Conservation (phyloP, 352 stramenopile genomes). For the Phytopythium cucurbitacearum region DNA sequence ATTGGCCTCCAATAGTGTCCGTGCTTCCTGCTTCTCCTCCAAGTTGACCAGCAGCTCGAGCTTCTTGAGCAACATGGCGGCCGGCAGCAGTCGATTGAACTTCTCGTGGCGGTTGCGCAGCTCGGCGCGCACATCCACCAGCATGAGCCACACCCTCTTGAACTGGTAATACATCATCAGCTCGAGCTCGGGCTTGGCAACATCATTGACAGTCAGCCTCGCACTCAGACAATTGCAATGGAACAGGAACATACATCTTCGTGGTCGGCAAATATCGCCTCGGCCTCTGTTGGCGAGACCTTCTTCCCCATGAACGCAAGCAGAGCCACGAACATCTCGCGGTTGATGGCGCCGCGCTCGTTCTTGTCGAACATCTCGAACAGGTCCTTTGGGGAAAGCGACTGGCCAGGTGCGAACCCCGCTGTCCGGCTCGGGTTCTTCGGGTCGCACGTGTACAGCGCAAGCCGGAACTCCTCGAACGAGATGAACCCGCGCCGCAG, state of each 20-base stretch:
- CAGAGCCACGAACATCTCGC: conserved; percentile 59
- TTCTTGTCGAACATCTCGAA: conserved; percentile 82
- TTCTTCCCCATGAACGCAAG: conserved; percentile 66
- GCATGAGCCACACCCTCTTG: conserved; percentile 62
- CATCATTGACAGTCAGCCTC: conserved; percentile 3
- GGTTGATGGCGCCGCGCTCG: conserved; percentile 62
- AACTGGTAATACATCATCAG: conserved; percentile 71
- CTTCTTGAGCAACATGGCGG: conserved; percentile 49
- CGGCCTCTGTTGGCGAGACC: conserved; percentile 55
- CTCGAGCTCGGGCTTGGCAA: conserved; percentile 44
- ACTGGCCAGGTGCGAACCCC: conserved; percentile 65
- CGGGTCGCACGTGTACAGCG: conserved; percentile 76
- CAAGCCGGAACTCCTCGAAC: conserved; percentile 78
- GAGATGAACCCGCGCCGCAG: conserved; percentile 58
- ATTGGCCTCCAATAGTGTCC: conserved; percentile 47
- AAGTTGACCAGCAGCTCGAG: conserved; percentile 54
- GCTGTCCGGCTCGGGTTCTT: conserved; percentile 66
- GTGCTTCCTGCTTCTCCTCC: conserved; percentile 66
- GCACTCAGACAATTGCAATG: background rate
- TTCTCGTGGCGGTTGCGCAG: conserved; percentile 48
- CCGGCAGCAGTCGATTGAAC: conserved; percentile 66
- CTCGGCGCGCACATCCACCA: conserved; percentile 68
- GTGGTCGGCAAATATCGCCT: conserved; percentile 58
- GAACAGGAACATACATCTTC: conserved; percentile 46
- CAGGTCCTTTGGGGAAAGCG: conserved; percentile 68